These are phyloP conservation scores for Nymphaea thermarum DNA, from an alignment of 164 flowering plant genomes.

Conservation along the genomic window DNA sequence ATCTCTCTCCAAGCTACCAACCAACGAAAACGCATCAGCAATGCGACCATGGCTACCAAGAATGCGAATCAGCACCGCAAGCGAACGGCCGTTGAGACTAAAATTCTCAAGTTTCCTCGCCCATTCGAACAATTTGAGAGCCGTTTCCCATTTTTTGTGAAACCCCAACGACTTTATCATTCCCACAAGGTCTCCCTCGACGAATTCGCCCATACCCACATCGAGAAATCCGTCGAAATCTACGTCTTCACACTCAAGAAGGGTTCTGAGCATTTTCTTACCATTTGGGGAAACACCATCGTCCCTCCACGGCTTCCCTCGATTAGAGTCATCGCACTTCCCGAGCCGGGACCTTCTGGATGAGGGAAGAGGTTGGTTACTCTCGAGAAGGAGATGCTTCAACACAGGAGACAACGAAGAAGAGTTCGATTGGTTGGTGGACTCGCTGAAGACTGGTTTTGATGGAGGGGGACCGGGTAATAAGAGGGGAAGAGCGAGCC, in stretches of 20 bases:
- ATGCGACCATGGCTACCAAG: conserved; percentile 55
- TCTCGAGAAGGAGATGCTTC: conserved; percentile 17
- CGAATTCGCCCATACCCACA: conserved; percentile 10
- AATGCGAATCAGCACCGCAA: conserved; percentile 46
- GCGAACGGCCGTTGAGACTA: conserved; percentile 8
- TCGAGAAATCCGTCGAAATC: background rate
- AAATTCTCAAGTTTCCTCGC: conserved; percentile 18
- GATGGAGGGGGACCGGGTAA: conserved; percentile 37
- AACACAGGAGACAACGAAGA: conserved; percentile 26
- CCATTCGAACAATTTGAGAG: conserved; percentile 57
- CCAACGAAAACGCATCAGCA: conserved; percentile 39
- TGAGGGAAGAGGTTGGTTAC: background rate
- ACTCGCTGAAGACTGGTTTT: conserved; percentile 28
- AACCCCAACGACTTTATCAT: conserved; percentile 58
- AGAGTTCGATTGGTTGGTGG: conserved; percentile 11
- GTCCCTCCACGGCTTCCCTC: conserved; percentile 68
- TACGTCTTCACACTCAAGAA: conserved; percentile 16
- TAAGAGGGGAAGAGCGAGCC: conserved; percentile 56
- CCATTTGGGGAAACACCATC: conserved; percentile 44
- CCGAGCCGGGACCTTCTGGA: conserved; percentile 36
- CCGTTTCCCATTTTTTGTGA: conserved; percentile 45
- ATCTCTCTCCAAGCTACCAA: conserved; percentile 34
- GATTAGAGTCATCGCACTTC: conserved; percentile 43
- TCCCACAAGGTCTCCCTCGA: conserved; percentile 39
- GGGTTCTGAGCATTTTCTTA: conserved; percentile 32